Evolutionary conservation across 2,329 filamentous ascomycete genomes (phyloP).

Genomic region (Calonectria henricotiae): DNA sequence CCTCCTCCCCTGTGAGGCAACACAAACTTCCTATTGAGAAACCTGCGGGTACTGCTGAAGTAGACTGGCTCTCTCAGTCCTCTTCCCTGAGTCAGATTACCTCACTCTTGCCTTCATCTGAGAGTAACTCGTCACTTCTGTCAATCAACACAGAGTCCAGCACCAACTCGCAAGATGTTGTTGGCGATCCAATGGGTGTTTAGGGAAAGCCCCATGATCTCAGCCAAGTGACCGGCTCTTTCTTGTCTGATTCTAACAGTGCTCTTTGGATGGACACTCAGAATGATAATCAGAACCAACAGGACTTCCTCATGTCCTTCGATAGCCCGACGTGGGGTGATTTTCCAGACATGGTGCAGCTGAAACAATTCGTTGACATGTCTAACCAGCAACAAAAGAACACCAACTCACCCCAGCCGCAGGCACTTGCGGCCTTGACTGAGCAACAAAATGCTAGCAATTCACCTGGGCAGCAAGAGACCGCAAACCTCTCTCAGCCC

Average conservation of each 20-base stretch:
- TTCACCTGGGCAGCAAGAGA: background rate
- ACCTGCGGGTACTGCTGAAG: too few species aligned
- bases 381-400: background rate
- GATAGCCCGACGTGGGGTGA: background rate
- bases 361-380: background rate
- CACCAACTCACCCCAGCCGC: background rate
- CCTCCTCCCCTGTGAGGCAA: background rate
- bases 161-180: background rate
- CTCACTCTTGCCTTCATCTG: background rate
- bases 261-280: background rate
- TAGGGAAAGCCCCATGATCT: conserved; percentile 4
- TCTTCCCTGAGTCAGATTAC: background rate
- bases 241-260: background rate
- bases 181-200: background rate
- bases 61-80: background rate
- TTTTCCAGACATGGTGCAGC: background rate
- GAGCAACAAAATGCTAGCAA: background rate
- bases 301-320: background rate
- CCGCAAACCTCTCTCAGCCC: background rate
- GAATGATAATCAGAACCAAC: background rate
- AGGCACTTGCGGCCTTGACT: background rate
- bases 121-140: background rate
- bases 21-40: background rate
- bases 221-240: background rate
- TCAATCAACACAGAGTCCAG: conserved; percentile 1